Conservation (phyloP, 805 yeast species). For the Cyberlindnera americana region DNA sequence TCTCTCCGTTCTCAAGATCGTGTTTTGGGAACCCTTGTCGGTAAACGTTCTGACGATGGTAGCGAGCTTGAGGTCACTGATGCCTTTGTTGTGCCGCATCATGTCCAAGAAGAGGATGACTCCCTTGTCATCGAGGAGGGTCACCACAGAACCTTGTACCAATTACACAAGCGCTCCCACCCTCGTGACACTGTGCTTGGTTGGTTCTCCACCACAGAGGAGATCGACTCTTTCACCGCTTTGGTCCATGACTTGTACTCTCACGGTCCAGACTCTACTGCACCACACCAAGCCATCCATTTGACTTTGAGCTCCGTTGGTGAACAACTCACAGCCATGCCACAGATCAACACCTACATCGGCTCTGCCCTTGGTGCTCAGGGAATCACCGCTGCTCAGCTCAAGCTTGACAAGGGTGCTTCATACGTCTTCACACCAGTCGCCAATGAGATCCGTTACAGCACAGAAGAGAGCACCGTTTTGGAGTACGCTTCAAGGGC, state of each 20-base stretch:
- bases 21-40: constrained; percentile 79
- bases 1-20: constrained; percentile 57
- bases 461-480: constrained; percentile 57
- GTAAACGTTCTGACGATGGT: constrained; percentile 82
- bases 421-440: constrained; percentile 70
- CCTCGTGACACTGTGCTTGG: constrained; percentile 79
- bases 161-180: constrained; percentile 69
- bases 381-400: constrained; percentile 32
- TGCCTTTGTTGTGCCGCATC: constrained; percentile 79
- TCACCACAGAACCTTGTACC: constrained; percentile 66
- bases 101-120: constrained; percentile 55
- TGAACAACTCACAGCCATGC: constrained; percentile 42
- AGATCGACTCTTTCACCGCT: constrained; percentile 68
- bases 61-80: constrained; percentile 66
- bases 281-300: constrained; percentile 75
- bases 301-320: constrained; percentile 58
- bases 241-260: constrained; percentile 81
- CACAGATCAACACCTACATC: constrained; percentile 63
- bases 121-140: constrained; percentile 75
- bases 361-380: constrained; percentile 71
- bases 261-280: constrained; percentile 50
- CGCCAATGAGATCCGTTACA: constrained; percentile 57
- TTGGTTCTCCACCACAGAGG: constrained; percentile 69
- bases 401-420: constrained; percentile 39
- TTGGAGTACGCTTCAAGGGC: constrained; percentile 45